Evolutionary conservation across 2,329 filamentous ascomycete genomes (phyloP).

Genomic region (Ciborinia camelliae): DNA sequence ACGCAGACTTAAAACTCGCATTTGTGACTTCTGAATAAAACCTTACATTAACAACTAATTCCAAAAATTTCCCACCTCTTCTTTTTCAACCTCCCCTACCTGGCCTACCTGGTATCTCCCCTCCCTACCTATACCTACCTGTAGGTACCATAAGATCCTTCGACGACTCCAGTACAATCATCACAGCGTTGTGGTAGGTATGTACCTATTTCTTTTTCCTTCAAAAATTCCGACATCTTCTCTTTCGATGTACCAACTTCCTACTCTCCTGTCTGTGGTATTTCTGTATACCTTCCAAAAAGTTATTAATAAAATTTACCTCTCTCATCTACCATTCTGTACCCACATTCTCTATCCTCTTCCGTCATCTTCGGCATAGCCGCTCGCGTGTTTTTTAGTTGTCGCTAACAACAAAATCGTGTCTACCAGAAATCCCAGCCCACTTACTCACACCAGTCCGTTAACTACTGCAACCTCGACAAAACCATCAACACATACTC

Average conservation of each 20-base stretch:
- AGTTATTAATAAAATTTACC: not conserved
- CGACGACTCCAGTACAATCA: no score
- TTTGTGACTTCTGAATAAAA: no score
- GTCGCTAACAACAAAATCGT: constrained; percentile 28
- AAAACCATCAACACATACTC: constrained; percentile 22
- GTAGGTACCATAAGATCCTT: no score
- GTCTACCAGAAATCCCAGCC: constrained; percentile 18
- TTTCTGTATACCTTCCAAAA: not conserved
- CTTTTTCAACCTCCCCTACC: no score
- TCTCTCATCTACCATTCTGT: not conserved
- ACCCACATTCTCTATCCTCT: constrained; percentile 17
- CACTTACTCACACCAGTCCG: constrained; percentile 28
- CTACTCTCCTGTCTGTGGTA: no score
- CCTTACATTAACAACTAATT: no score
- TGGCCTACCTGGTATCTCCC: no score
- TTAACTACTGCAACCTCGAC: constrained; percentile 32
- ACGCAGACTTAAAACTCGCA: no score
- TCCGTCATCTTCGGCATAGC: constrained; percentile 28
- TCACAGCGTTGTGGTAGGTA: no score
- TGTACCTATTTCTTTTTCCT: not conserved
- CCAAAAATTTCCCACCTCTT: no score
- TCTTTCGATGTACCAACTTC: no score
- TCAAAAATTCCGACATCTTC: not conserved
- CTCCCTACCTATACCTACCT: not conserved
- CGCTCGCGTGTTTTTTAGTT: constrained; percentile 29